A percentile compares a stretch with the other conserved stretches of the same genome.
These are phyloP conservation scores for Nepenthes gracilis DNA, from an alignment of 148 eudicot species.

Conservation along the genomic window DNA sequence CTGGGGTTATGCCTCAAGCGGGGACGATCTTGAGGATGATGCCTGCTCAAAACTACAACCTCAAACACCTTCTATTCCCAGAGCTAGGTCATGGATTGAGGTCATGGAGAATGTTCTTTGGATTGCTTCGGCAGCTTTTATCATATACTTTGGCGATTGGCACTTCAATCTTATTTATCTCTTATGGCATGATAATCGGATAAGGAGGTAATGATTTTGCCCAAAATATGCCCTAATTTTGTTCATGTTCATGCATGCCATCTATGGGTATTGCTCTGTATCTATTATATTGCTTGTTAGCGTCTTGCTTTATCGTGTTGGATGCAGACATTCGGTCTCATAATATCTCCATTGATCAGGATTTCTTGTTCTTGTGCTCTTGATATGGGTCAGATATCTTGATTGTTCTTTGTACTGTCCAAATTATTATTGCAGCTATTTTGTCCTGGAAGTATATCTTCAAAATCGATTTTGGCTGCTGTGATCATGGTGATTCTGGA, in stretches of 20 bases:
- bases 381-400: too few relatives aligned
- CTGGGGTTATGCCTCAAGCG: slow-evolving; percentile 74
- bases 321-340: too few relatives aligned
- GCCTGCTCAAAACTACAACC: slow-evolving; percentile 56
- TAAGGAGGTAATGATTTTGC: slow-evolving; percentile 48
- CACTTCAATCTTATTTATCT: slow-evolving; percentile 58
- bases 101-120: slow-evolving; percentile 64
- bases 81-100: slow-evolving; percentile 61
- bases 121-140: slow-evolving; percentile 71
- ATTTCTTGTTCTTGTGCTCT: too few relatives aligned
- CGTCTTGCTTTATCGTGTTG: too few relatives aligned
- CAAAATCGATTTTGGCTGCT: too few relatives aligned
- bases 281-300: too few relatives aligned
- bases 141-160: slow-evolving; percentile 70
- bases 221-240: neutral
- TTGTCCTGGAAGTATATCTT: too few relatives aligned
- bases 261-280: neutral
- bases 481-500: too few relatives aligned
- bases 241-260: neutral
- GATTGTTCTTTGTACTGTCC: too few relatives aligned
- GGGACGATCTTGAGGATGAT: slow-evolving; percentile 88
- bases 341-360: too few relatives aligned
- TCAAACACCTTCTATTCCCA: slow-evolving; percentile 25
- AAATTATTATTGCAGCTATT: too few relatives aligned
- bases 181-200: slow-evolving; percentile 68